Percentiles rank a stretch among this genome's conserved stretches.
phyloP scores from a whole-genome alignment of 2,329 filamentous ascomycete genomes.

The Trichophyton rubrum region DNA sequence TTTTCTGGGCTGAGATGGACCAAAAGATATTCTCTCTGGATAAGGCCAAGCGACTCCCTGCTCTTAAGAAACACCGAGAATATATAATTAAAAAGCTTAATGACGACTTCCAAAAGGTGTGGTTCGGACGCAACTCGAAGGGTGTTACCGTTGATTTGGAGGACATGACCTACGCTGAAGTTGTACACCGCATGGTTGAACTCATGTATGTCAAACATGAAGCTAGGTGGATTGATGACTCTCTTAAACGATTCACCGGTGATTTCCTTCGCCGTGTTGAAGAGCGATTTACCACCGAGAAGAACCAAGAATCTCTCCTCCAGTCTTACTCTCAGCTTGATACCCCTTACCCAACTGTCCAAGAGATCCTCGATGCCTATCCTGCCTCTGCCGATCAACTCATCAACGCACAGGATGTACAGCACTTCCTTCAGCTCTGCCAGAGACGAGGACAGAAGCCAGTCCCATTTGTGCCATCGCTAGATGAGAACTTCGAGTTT shows the following conservation, averaged over 20 bases:
- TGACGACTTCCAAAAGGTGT: constrained; percentile 91
- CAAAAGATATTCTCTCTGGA: constrained; percentile 94
- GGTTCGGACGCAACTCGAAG: constrained; percentile 77
- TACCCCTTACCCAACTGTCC: constrained; percentile 64
- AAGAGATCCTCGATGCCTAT: constrained; percentile 68
- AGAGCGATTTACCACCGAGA: constrained; percentile 72
- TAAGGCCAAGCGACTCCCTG: constrained; percentile 81
- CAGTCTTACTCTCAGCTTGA: constrained; percentile 84
- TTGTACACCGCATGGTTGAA: constrained; percentile 74
- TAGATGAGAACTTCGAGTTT: constrained; percentile 96
- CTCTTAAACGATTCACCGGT: constrained; percentile 68
- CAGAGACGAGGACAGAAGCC: constrained; percentile 89
- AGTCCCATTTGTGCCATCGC: constrained; percentile 84
- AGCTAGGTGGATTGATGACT: constrained; percentile 79
- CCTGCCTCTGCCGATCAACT: constrained; percentile 80
- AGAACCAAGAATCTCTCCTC: constrained; percentile 65
- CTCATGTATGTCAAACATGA: constrained; percentile 88
- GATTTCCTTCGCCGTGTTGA: constrained; percentile 96
- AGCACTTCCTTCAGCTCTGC: constrained; percentile 90
- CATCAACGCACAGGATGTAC: constrained; percentile 95
- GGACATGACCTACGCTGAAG: constrained; percentile 89
- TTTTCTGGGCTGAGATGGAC: constrained; percentile 98
- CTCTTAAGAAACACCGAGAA: constrained; percentile 75
- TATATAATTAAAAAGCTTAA: constrained; percentile 95
- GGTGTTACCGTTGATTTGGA: constrained; percentile 77